Conservation (phyloP, 2,329 filamentous ascomycete species). For the Alternaria tenuissima region DNA sequence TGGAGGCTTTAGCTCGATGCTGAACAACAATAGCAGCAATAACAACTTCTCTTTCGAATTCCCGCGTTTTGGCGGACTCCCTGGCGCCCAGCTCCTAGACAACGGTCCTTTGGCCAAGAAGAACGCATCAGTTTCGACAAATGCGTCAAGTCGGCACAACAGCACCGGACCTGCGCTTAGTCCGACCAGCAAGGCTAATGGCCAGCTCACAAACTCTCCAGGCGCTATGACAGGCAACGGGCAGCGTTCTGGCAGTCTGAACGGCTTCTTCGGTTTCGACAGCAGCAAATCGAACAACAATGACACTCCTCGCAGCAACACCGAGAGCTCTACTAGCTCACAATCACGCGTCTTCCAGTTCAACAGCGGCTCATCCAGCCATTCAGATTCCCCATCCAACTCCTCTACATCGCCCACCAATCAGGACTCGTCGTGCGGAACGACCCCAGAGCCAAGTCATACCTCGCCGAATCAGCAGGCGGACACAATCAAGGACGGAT, state of each 20-base stretch:
- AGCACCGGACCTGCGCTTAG: conserved; percentile 49
- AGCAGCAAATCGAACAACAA: conserved; percentile 21
- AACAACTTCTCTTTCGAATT: conserved; percentile 96
- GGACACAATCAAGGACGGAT: conserved; percentile 57
- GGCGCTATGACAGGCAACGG: conserved; percentile 44
- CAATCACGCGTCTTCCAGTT: conserved; percentile 60
- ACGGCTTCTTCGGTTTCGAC: conserved; percentile 35
- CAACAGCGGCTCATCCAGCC: conserved; percentile 57
- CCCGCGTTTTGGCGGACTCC: conserved; percentile 85
- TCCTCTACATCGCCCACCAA: conserved; percentile 61
- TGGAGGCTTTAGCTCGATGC: conserved; percentile 56
- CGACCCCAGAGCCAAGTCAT: conserved; percentile 77
- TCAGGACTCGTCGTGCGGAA: conserved; percentile 70
- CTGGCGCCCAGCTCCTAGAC: conserved; percentile 62
- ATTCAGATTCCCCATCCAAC: conserved; percentile 60
- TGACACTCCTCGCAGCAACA: conserved; percentile 42
- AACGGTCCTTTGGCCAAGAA: conserved; percentile 53
- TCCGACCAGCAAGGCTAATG: conserved; percentile 42
- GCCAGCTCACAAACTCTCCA: conserved; percentile 38
- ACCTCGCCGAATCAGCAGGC: conserved; percentile 77
- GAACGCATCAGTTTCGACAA: conserved; percentile 32
- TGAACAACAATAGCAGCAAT: conserved; percentile 67
- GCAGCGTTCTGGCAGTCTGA: conserved; percentile 46
- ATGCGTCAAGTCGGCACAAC: conserved; percentile 40
- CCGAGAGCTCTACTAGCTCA: conserved; percentile 52